These are phyloP conservation scores for Emericellopsis cladophorae DNA, from an alignment of 2,329 filamentous ascomycete species.

Conservation along the genomic window DNA sequence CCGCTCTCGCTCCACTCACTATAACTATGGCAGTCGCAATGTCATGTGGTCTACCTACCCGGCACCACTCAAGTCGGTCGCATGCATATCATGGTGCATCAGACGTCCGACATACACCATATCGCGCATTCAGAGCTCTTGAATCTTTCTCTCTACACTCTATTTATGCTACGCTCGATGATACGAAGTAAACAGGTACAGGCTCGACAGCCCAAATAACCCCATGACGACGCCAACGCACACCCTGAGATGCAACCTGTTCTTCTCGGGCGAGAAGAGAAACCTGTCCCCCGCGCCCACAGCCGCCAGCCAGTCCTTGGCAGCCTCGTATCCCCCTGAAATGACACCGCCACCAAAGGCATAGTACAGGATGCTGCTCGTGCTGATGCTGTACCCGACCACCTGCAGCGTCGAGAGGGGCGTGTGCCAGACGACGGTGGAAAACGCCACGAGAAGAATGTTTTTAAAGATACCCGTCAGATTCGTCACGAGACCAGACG, in stretches of 20 bases:
- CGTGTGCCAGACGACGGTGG: conserved; percentile 68
- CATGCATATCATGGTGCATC: too few species aligned
- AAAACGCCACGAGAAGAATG: conserved; percentile 66
- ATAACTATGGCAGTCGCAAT: too few species aligned
- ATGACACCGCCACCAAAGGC: conserved; percentile 25
- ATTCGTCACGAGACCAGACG: conserved; percentile 74
- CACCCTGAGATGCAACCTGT: conserved; percentile 8
- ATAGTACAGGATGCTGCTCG: conserved; percentile 37
- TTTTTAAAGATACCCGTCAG: conserved; percentile 81
- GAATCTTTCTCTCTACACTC: too few species aligned
- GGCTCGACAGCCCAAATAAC: not conserved
- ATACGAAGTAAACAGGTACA: too few species aligned
- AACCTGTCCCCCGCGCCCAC: conserved; percentile 1
- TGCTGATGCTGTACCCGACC: conserved; percentile 64
- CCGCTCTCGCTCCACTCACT: too few species aligned
- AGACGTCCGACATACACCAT: too few species aligned
- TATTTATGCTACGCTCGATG: too few species aligned
- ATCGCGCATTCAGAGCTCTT: too few species aligned
- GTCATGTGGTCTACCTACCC: too few species aligned
- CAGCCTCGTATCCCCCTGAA: conserved; percentile 8
- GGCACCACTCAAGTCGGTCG: too few species aligned
- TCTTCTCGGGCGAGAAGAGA: conserved; percentile 6
- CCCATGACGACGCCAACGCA: conserved; percentile 12
- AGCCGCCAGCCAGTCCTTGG: conserved; percentile 7
- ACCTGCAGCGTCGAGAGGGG: conserved; percentile 58